These are phyloP conservation scores for Cucurbita moschata DNA, from an alignment of 306 rosid species.

Conservation along the genomic window DNA sequence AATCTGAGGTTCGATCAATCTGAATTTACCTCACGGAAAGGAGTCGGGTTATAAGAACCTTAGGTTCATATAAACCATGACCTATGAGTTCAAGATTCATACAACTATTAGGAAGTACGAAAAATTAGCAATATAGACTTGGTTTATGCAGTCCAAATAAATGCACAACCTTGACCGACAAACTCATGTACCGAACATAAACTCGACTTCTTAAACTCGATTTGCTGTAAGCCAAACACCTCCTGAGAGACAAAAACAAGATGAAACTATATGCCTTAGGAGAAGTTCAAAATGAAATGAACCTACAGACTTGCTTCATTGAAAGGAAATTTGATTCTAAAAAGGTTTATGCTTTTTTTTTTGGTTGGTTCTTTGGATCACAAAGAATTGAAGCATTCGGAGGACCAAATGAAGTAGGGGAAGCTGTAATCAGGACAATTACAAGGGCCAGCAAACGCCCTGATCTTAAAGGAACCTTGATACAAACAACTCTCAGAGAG, in stretches of 20 bases:
- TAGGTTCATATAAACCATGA: no score
- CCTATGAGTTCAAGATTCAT: no score
- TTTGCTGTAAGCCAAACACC: background rate
- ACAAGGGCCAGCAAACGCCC: slow-evolving; percentile 50
- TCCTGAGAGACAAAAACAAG: background rate
- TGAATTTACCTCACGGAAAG: background rate
- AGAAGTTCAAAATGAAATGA: background rate
- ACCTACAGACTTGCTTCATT: background rate
- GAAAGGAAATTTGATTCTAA: background rate
- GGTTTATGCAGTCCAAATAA: background rate
- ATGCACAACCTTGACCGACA: background rate
- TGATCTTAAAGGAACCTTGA: slow-evolving; percentile 44
- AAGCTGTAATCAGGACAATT: slow-evolving; percentile 49
- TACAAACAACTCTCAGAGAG: slow-evolving; percentile 44
- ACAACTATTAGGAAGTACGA: no score
- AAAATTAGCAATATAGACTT: no score
- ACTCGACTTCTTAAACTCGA: background rate
- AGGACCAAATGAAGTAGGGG: slow-evolving; percentile 73
- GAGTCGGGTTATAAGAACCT: no score
- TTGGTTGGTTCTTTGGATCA: background rate
- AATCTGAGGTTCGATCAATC: background rate
- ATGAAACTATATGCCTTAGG: background rate
- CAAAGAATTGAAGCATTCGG: slow-evolving; percentile 77
- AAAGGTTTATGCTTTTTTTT: background rate
- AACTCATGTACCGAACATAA: background rate